Evolutionary conservation across 164 flowering plant genomes (phyloP), one percentile per base, ranked within the genome.

Genomic region (Vitis rotundifolia): DNA sequence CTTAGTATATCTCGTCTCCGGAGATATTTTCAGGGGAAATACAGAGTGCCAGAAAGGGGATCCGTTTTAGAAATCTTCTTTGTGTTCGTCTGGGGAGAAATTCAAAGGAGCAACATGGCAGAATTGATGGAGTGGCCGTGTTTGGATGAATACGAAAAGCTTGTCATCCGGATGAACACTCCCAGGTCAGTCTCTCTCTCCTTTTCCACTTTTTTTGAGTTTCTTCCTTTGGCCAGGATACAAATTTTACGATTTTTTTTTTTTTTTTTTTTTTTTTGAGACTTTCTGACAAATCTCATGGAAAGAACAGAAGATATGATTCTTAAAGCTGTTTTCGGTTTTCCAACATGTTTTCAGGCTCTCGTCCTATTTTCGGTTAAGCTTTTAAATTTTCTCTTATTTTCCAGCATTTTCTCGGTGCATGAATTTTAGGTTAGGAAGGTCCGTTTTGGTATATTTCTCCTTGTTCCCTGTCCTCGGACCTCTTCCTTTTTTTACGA

Each of bases 111-210:
- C 6, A 49, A 11, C 6, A 15, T 1, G 5, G 55, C 12, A 5
- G 54, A 16, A 28, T 19, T 72, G 52, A 85, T 88, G 88, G 93
- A 84, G 73, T 77, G 87, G 87, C 60, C 80, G 29, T 69, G 80
- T 73, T 49, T 82, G 64, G 81, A 90, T 68, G 99, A 95, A 67
- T 93, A 86, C 63, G 93, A 93, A 66, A 96, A 93, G 83, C 97
- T 96, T 71, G 80, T 91, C 2, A 78, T 82, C 6, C 81, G 98
- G 14, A 90, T 96, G 95, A 85, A 76, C 81, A 87, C 92, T 55
- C 98, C 99, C 10, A 90, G 98, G 99, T 94, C 51, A 12, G 84
- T 75, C 31, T 6, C 68, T 55, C 56, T 8, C 22, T 7, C 60
- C 26, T 7, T 16, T 0, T 62, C 1, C 9, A 51, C 11, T 48